Conservation (phyloP, 2,329 filamentous ascomycete genomes). For the Sporothrix protearum region DNA sequence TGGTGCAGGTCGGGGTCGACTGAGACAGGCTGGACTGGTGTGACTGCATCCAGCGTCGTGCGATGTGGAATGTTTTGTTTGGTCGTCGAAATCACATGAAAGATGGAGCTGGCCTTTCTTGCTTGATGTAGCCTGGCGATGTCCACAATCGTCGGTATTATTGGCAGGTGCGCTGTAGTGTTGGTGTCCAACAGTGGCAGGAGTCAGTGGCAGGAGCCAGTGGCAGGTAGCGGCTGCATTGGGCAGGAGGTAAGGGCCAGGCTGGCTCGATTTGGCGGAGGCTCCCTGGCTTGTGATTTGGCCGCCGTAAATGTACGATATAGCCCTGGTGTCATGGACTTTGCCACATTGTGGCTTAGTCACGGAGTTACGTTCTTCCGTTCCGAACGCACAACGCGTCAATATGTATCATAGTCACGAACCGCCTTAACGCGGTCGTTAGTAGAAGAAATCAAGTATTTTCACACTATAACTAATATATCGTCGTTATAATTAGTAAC, state of each 20-base stretch:
- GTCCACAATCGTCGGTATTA: background rate
- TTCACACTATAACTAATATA: too few relatives aligned
- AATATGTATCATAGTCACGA: too few relatives aligned
- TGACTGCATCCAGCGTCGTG: background rate
- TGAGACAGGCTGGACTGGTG: background rate
- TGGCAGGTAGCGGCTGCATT: background rate
- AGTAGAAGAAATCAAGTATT: too few relatives aligned
- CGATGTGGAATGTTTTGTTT: background rate
- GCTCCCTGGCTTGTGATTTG: slow-evolving; percentile 7
- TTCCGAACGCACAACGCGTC: too few relatives aligned
- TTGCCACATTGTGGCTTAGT: too few relatives aligned
- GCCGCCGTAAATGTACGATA: too few relatives aligned
- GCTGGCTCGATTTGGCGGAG: background rate
- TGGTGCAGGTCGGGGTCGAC: background rate
- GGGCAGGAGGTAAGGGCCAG: background rate
- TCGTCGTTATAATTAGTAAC: too few relatives aligned
- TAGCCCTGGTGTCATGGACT: too few relatives aligned
- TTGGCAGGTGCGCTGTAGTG: background rate
- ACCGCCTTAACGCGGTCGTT: too few relatives aligned
- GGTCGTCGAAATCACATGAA: slow-evolving; percentile 12
- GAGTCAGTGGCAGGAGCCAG: background rate
- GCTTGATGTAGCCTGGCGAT: background rate
- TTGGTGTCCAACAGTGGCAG: background rate
- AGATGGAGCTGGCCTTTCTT: background rate
- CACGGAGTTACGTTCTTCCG: too few relatives aligned